Conservation (phyloP, 1,284 basidiomycete genomes). For the Phaffia rhodozyma region DNA sequence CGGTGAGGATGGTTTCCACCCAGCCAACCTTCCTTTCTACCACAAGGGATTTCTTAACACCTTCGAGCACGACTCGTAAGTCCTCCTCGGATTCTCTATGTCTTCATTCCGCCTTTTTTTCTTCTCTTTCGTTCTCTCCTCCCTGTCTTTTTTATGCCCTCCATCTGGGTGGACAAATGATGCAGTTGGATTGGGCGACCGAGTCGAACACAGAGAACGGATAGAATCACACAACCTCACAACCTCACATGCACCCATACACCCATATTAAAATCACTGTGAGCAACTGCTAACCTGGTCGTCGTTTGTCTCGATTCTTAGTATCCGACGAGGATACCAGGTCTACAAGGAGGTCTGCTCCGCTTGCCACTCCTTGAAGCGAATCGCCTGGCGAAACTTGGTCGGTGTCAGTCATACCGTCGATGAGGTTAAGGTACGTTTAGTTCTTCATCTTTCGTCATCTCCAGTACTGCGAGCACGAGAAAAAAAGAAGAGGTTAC, state of each 20-base stretch:
- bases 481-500: neutral
- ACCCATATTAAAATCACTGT: neutral
- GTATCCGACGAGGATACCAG: slow-evolving; percentile 95
- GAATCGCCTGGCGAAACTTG: slow-evolving; percentile 98
- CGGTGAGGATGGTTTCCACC: slow-evolving; percentile 90
- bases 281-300: neutral
- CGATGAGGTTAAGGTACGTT: slow-evolving; percentile 59
- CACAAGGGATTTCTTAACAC: slow-evolving; percentile 79
- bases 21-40: slow-evolving; percentile 77
- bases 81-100: neutral
- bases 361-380: slow-evolving; percentile 96
- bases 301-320: slow-evolving; percentile 28
- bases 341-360: slow-evolving; percentile 99
- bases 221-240: no score
- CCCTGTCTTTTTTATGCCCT: neutral
- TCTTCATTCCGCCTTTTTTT: neutral
- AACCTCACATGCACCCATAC: neutral
- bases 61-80: slow-evolving; percentile 70
- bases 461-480: neutral
- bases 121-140: neutral
- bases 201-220: no score
- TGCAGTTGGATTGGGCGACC: no score
- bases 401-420: slow-evolving; percentile 95
- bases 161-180: no score
- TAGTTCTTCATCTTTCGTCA: neutral